Evolutionary conservation across 257 asterid species (phyloP).

Genomic region (Fraxinus americana): DNA sequence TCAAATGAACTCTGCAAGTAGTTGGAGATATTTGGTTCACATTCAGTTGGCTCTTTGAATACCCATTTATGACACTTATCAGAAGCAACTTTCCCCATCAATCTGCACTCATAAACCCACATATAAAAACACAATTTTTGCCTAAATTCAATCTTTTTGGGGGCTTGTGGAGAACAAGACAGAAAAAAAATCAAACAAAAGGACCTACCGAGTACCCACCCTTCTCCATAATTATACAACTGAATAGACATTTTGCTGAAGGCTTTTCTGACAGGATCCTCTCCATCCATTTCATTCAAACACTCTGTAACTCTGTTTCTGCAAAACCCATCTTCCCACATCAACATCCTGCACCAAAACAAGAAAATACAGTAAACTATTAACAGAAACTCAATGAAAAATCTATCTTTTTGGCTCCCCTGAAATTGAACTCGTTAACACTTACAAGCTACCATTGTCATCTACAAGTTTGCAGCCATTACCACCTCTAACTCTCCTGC

Average conservation of each 20-base stretch:
- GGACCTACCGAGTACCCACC: slow-evolving; percentile 99
- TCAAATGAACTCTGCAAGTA: slow-evolving; percentile 99
- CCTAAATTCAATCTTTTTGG: neutral
- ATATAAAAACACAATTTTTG: neutral
- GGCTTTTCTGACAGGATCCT: slow-evolving; percentile 89
- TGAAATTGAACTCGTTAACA: slow-evolving; percentile 14
- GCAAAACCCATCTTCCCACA: slow-evolving; percentile 99
- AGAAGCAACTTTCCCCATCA: slow-evolving; percentile 99
- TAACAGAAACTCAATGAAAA: neutral
- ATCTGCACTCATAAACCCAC: slow-evolving; percentile 62
- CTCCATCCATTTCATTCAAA: slow-evolving; percentile 86
- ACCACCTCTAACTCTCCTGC: slow-evolving; percentile 95
- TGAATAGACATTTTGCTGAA: slow-evolving; percentile 99
- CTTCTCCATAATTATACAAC: slow-evolving; percentile 99
- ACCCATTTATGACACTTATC: slow-evolving; percentile 99
- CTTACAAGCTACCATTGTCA: slow-evolving; percentile 99
- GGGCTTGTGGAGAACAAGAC: slow-evolving; percentile 28
- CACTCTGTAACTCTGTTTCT: slow-evolving; percentile 79
- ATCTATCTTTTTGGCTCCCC: neutral
- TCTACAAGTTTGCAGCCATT: slow-evolving; percentile 98
- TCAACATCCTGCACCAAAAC: slow-evolving; percentile 81
- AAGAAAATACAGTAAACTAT: neutral
- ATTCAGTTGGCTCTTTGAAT: slow-evolving; percentile 95
- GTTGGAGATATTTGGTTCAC: slow-evolving; percentile 94
- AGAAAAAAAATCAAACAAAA: slow-evolving; percentile 50